Evolutionary conservation across 176 grass and related monocot genomes (phyloP), one percentile per base, ranked within the genome.

Genomic region (Bothriochloa decipiens): DNA sequence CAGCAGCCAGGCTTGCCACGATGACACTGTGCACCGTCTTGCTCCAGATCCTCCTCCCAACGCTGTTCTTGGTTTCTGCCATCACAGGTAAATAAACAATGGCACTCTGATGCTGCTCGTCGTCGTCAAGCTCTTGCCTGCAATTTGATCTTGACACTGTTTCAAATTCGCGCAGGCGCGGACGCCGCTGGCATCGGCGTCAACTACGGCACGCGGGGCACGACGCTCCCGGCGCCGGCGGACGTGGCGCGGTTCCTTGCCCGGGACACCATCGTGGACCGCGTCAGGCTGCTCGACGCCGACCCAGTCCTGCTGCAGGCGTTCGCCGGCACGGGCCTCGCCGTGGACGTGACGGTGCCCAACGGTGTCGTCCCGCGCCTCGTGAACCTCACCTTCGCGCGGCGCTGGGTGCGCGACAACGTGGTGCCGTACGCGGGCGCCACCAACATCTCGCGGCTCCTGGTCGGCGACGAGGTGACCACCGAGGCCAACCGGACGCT

Each of bases 381-480:
- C 23, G 80, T 73, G 47, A 72, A 64, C 52, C 55, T 80, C 5
- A 23, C 79, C 14, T 89, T 86, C 55, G 79, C 90, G 35, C 82
- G 68, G 32, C 70, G 18, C 6, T 95, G 92, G 91, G 80, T 95
- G 73, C 75, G 49, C 63, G 68, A 74, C 61, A 84, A 82, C 80
- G 80, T 98, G 80, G 42, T 73, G 72, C 87, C 92, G 18, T 52
- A 82, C 70, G 75, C 66, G 6, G 76, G 78, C 3, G 50, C 75
- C 84, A 84, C 84, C 68, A 90, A 91, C 85, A 82, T 95, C 26
- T 72, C 89, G 7, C 72, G 92, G 1, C 62, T 97, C 70, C 81
- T 97, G 49, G 79, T 95, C 25, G 95, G 95, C 89, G 25, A 88
- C 70, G 92, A 98, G 78, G 83, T 92, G 8, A 55, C 86, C 85